Conservation (phyloP, 1,284 basidiomycete species). For the Cryptococcus hybrid region DNA sequence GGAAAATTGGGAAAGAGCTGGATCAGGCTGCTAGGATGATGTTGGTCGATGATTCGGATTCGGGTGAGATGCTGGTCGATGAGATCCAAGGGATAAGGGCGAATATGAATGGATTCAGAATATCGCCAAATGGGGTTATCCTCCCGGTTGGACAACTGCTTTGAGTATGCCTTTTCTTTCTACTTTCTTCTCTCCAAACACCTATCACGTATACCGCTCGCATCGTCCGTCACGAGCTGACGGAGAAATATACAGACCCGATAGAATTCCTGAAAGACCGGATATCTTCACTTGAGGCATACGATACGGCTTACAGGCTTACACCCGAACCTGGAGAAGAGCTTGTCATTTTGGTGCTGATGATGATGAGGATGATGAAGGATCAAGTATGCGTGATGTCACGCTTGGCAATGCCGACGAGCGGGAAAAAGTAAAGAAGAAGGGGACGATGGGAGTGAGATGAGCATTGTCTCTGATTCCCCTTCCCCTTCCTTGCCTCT, state of each 20-base stretch:
- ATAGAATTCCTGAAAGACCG: conserved; percentile 8
- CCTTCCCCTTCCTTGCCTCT: neutral
- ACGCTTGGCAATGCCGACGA: neutral
- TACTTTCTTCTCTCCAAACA: no score
- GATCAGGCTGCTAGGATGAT: conserved; percentile 18
- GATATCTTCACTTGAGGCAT: conserved; percentile 1
- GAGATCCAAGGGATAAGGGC: neutral
- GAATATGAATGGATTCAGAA: conserved; percentile 15
- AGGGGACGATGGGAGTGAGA: neutral
- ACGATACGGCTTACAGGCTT: conserved; percentile 1
- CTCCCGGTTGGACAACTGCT: conserved; percentile 22
- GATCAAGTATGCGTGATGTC: neutral
- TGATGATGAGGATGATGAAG: neutral
- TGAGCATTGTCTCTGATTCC: neutral
- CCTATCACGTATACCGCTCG: neutral
- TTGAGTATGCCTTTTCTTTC: conserved; percentile 5
- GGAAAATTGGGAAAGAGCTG: conserved; percentile 10
- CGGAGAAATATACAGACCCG: conserved; percentile 12
- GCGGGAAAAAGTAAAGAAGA: neutral
- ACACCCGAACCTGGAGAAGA: conserved; percentile 9
- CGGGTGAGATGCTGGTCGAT: neutral
- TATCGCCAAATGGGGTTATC: conserved; percentile 31
- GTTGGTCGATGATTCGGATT: neutral
- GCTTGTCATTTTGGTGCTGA: conserved; percentile 14
- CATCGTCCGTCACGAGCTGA: neutral